Evolutionary conservation across 2,329 filamentous ascomycete species (phyloP).

Genomic region (Monosporascus sp.): DNA sequence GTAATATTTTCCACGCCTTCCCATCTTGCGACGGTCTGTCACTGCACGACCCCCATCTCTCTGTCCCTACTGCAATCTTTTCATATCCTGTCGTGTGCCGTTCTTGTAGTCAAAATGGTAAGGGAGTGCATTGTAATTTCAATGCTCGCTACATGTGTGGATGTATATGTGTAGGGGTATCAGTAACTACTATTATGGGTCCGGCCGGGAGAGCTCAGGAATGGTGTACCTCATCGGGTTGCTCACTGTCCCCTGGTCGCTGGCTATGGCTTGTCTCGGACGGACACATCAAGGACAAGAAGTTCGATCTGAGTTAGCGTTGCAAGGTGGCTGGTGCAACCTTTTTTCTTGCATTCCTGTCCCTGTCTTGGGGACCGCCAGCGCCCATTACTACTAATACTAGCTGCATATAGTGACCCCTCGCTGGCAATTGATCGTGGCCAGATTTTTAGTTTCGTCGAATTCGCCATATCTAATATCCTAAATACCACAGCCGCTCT

Average conservation of each 20-base stretch:
- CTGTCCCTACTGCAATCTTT: no score
- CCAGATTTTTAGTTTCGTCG: neutral
- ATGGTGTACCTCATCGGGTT: neutral
- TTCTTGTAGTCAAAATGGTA: no score
- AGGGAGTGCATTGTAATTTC: no score
- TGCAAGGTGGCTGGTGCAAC: neutral
- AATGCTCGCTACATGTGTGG: no score
- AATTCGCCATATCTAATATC: neutral
- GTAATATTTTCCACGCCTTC: no score
- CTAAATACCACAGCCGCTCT: neutral
- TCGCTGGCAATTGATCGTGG: neutral
- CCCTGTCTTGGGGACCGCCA: neutral
- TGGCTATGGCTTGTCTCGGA: neutral
- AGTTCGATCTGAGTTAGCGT: neutral
- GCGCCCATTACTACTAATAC: neutral
- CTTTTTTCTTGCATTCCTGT: neutral
- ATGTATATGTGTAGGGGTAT: no score
- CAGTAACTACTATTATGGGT: no score
- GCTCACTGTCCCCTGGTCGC: neutral
- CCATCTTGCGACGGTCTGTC: no score
- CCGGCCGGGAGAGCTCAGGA: neutral
- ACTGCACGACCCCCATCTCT: no score
- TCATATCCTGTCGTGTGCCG: no score
- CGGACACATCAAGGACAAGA: neutral
- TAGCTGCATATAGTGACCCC: neutral